Base-by-base conservation (phyloP, 2,329 filamentous ascomycete species). In the Didymella exigua region DNA sequence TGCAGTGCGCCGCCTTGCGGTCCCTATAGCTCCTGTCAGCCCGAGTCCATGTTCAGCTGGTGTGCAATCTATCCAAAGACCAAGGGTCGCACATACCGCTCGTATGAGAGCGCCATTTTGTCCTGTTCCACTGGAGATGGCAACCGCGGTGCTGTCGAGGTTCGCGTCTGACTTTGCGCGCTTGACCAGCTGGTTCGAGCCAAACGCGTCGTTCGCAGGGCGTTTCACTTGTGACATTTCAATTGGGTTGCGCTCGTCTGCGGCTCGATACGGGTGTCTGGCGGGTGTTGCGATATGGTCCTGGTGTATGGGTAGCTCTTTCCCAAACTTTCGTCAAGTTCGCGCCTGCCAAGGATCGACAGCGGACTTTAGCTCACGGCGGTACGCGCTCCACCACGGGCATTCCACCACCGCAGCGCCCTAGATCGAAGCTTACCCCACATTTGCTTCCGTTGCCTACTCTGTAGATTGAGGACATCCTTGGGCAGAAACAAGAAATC, bases 161-260 rank as follows among this genome's bases (percentile, higher is more conserved):
- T 84, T 81, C 60, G 78, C 79, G 63, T 86, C 84, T 53, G 86
- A 84, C 74, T 95, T 96, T 74, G 93, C 92, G 73, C 93, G 84
- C 81, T 98, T 99, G 59, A 98, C 86, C 65, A 93, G 83, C 76
- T 96, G 90, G 43, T 87, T 86, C 21, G 86, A 86, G 67, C 88
- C 86, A 65, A 93, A 93, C 57, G 90, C 89, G 65, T 89, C 89
- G 58, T 90, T 87, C n/a, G 93, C 92, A 56, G 92, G 89, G 72
- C 95, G 86, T 79, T 99, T 98, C 77, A 96, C 93, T 60, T 89
- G 84, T 29, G 92, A 91, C 93, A 96, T 97, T 56, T 61, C 77
- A 59, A 52, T 13, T 38, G 34, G n/a, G 5, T 40, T 46, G 44
- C 33, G 14, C 48, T 38, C 38, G 38, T 29, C 27, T 42, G 49